These are phyloP conservation scores for Fusarium euwallaceae DNA, from an alignment of 2,329 filamentous ascomycete species.

Conservation along the genomic window DNA sequence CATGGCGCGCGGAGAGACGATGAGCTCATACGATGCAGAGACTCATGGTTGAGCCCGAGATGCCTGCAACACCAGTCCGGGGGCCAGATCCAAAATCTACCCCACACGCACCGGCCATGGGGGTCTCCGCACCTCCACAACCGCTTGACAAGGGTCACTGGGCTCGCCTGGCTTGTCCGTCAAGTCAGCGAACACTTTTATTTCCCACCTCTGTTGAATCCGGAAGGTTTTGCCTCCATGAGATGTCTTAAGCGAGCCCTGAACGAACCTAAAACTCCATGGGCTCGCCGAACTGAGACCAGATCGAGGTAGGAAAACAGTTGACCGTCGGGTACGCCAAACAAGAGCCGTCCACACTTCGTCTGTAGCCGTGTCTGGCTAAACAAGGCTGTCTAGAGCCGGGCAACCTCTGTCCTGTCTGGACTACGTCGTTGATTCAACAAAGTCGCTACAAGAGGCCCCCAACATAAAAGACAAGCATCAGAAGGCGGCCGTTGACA, in stretches of 20 bases:
- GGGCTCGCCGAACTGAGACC: neutral
- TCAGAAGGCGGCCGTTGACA: constrained; percentile 22
- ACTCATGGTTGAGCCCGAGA: constrained; percentile 34
- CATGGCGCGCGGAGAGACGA: constrained; percentile 9
- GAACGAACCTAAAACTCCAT: neutral
- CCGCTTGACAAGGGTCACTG: constrained; percentile 26
- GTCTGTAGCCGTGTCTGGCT: constrained; percentile 4
- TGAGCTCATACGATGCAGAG: constrained; percentile 39
- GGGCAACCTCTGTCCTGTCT: constrained; percentile 9
- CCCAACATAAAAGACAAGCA: constrained; percentile 27
- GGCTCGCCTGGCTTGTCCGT: constrained; percentile 8
- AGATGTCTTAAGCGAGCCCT: neutral
- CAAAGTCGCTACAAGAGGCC: constrained; percentile 24
- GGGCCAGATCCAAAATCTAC: constrained; percentile 40
- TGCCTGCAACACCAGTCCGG: constrained; percentile 22
- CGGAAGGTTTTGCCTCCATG: constrained; percentile 20
- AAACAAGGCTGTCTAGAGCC: constrained; percentile 13
- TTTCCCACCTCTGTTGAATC: constrained; percentile 7
- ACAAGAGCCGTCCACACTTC: constrained; percentile 14
- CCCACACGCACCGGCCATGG: constrained; percentile 43
- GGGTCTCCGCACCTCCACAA: constrained; percentile 46
- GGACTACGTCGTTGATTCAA: constrained; percentile 23
- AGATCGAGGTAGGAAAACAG: neutral
- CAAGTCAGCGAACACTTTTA: constrained; percentile 17
- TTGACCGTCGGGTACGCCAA: neutral